Evolutionary conservation across 2,329 filamentous ascomycete genomes (phyloP).

Genomic region (Cercospora zeae-maydis): DNA sequence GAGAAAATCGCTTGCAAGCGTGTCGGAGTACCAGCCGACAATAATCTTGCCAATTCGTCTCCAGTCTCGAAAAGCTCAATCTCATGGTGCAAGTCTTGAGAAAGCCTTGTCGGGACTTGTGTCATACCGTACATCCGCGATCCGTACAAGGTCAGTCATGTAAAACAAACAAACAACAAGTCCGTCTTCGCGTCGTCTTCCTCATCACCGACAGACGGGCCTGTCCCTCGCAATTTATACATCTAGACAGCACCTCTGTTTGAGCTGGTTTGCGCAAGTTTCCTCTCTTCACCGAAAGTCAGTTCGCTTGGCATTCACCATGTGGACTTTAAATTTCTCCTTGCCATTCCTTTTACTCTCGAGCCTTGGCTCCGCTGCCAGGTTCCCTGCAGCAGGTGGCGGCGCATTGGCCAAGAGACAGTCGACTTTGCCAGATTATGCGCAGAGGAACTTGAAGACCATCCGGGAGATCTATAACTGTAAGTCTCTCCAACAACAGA

Average conservation of each 20-base stretch:
- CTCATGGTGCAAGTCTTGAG: background rate
- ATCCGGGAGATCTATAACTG: constrained; percentile 29
- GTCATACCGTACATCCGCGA: background rate
- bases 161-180: background rate
- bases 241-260: background rate
- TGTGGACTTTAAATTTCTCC: background rate
- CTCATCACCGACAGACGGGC: background rate
- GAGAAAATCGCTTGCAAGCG: background rate
- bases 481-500: background rate
- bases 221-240: background rate
- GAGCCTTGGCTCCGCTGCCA: background rate
- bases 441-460: constrained; percentile 39
- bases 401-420: background rate
- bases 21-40: background rate
- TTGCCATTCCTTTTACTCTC: background rate
- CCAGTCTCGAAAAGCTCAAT: background rate
- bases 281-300: background rate
- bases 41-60: background rate
- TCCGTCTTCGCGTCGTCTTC: background rate
- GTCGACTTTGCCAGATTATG: constrained; percentile 8
- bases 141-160: background rate
- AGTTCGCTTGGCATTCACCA: constrained; percentile 1
- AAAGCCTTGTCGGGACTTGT: background rate
- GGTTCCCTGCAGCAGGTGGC: background rate
- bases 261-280: background rate